Conservation (phyloP, 2,329 filamentous ascomycete species). For the Zelopaecilomyces penicillatus region DNA sequence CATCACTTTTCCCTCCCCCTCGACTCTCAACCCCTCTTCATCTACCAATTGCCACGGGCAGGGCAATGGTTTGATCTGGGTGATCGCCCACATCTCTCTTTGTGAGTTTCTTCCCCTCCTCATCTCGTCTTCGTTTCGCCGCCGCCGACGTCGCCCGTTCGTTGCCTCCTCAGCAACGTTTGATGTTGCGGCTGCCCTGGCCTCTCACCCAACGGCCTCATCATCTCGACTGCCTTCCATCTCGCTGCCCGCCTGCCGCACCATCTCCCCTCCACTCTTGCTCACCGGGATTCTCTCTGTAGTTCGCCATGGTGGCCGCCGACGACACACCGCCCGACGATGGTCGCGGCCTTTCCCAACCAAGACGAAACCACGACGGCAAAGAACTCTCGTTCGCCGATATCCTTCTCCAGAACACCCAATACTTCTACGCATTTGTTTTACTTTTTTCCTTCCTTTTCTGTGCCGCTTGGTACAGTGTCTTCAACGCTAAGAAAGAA, state of each 20-base stretch:
- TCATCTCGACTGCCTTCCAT: background rate
- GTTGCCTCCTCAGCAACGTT: too few species aligned
- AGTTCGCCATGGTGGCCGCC: conserved; percentile 28
- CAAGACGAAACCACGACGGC: conserved; percentile 2
- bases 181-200: background rate
- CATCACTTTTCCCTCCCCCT: conserved; percentile 9
- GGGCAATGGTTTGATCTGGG: conserved; percentile 31
- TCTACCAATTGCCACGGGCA: conserved; percentile 27
- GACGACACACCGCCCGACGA: conserved; percentile 23
- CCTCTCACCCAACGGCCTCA: too few species aligned
- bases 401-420: conserved; percentile 35
- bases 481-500: conserved; percentile 41
- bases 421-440: conserved; percentile 45
- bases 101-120: conserved; percentile 13
- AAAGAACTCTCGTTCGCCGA: conserved; percentile 27
- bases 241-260: background rate
- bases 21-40: conserved; percentile 4
- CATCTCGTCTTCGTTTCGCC: background rate
- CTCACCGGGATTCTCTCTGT: background rate
- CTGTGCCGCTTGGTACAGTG: conserved; percentile 43
- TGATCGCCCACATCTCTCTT: conserved; percentile 20
- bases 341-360: conserved; percentile 12
- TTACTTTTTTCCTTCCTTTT: conserved; percentile 44
- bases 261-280: conserved; percentile 2
- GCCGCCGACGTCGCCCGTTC: too few species aligned